Evolutionary conservation across 2,329 filamentous ascomycete genomes (phyloP).

Genomic region (Colletotrichum tanaceti): DNA sequence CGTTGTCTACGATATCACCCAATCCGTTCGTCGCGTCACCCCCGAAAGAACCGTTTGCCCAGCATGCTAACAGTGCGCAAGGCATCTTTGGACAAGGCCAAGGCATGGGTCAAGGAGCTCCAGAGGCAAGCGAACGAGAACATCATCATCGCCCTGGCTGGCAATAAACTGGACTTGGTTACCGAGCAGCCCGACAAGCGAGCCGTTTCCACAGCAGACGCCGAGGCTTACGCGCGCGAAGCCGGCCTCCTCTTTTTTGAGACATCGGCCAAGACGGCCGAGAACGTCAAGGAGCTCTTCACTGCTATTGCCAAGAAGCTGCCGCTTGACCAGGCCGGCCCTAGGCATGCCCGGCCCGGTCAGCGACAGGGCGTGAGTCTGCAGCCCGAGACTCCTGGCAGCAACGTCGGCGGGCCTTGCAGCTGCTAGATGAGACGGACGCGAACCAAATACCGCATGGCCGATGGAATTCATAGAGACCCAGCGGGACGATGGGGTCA

Average conservation of each 20-base stretch:
- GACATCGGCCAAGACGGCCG: slow-evolving; percentile 96
- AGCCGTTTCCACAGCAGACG: slow-evolving; percentile 87
- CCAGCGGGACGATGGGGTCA: slow-evolving; percentile 16
- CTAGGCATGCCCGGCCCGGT: slow-evolving; percentile 80
- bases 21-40: slow-evolving; percentile 78
- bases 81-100: slow-evolving; percentile 98
- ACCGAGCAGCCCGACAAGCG: slow-evolving; percentile 96
- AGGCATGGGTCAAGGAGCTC: slow-evolving; percentile 98
- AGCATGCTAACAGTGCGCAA: slow-evolving; percentile 53
- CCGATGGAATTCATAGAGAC: slow-evolving; percentile 1
- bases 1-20: slow-evolving; percentile 99
- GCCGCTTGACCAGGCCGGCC: slow-evolving; percentile 94
- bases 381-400: slow-evolving; percentile 67
- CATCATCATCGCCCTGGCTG: slow-evolving; percentile 97
- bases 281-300: slow-evolving; percentile 96
- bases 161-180: slow-evolving; percentile 97
- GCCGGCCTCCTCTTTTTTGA: slow-evolving; percentile 97
- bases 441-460: slow-evolving; percentile 31
- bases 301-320: slow-evolving; percentile 98
- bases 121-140: slow-evolving; percentile 99
- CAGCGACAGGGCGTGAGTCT: slow-evolving; percentile 70
- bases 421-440: slow-evolving; percentile 59
- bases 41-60: slow-evolving; percentile 26
- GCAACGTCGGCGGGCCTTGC: slow-evolving; percentile 66
- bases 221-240: slow-evolving; percentile 94